These are phyloP conservation scores for Aspergillus terreus DNA, from an alignment of 2,329 filamentous ascomycete species.

Conservation along the genomic window DNA sequence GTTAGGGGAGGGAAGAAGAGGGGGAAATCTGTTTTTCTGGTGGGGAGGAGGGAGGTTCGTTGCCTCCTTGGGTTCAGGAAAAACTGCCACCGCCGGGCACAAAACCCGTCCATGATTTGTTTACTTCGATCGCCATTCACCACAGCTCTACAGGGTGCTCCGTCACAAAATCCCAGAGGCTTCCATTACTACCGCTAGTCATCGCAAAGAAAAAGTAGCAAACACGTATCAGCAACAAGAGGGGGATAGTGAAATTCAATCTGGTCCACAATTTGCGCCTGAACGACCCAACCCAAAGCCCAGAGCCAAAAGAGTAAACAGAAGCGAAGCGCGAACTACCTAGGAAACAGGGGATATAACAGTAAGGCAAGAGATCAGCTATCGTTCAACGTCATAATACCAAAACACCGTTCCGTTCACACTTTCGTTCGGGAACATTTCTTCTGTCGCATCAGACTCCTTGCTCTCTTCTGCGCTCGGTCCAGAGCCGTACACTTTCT, in stretches of 20 bases:
- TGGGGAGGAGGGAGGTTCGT: slow-evolving; percentile 25
- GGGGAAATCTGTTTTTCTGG: slow-evolving; percentile 22
- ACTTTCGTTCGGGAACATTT: neutral
- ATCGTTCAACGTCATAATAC: neutral
- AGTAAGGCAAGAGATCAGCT: neutral
- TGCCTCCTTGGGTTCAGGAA: slow-evolving; percentile 14
- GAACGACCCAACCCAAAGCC: slow-evolving; percentile 10
- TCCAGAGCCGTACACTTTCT: slow-evolving; percentile 28
- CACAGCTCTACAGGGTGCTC: no score
- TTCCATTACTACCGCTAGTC: no score
- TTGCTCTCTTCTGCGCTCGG: slow-evolving; percentile 33
- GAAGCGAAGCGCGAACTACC: neutral
- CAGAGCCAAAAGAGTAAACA: slow-evolving; percentile 4
- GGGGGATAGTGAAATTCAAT: neutral
- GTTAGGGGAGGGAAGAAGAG: slow-evolving; percentile 7
- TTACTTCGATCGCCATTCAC: neutral
- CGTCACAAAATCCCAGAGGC: no score
- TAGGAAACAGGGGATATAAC: neutral
- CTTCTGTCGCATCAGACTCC: slow-evolving; percentile 24
- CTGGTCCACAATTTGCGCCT: neutral
- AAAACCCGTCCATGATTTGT: neutral
- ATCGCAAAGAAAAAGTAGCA: no score
- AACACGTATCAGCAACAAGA: neutral
- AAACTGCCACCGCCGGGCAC: slow-evolving; percentile 3
- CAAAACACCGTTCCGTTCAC: neutral